Evolutionary conservation across 768 basidiomycete genomes (phyloP), one percentile per base, ranked within the genome.

Genomic region (Leccinum truebloodii): DNA sequence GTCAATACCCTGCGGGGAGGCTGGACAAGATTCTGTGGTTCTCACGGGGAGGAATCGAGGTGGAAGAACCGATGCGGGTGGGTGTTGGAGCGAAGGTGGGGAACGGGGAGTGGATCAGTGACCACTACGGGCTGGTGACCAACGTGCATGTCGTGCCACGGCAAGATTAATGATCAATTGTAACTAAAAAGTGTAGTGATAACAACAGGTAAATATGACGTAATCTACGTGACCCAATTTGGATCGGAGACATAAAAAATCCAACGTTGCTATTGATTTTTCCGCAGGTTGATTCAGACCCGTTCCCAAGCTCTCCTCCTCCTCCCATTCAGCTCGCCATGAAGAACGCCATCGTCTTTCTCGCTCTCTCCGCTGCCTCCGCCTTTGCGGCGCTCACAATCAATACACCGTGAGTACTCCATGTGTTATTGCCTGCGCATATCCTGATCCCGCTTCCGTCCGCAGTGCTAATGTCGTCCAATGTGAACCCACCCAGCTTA

Each of bases 21-120:
- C 69, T 91, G 64, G 90, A 92, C 76, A 89, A 86, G 69, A 73
- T 92, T 13, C 71, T 89, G 51, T 90, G 84, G 66, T 73, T 83
- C 34, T 71, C 81, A 8, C 76, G 79, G 14, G 75, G 77, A 52
- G 80, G 79, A 6, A 77, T 85, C 58, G 77, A 77, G 54, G 77
- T 90, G 37, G 81, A 83, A 6, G 77, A 80, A 46, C 85, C 87
- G 0, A 68, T 75, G 65, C 76, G 77, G 48, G 79, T 91, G 35
- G 90, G 89, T 3, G 72, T 85, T 34, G 86, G 81, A 1, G 65
- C 85, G 44, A 80, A 77, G 69, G 79, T 79, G 18, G 59, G 59
- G 44, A 30, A 74, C 5, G 79, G 76, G 4, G 73, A 73, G 3
- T 90, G 83, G 81, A 78, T 81, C 20, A 89, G 86, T 65, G 90